Conservation (phyloP, 768 basidiomycete species). For the Serendipita sp. region DNA sequence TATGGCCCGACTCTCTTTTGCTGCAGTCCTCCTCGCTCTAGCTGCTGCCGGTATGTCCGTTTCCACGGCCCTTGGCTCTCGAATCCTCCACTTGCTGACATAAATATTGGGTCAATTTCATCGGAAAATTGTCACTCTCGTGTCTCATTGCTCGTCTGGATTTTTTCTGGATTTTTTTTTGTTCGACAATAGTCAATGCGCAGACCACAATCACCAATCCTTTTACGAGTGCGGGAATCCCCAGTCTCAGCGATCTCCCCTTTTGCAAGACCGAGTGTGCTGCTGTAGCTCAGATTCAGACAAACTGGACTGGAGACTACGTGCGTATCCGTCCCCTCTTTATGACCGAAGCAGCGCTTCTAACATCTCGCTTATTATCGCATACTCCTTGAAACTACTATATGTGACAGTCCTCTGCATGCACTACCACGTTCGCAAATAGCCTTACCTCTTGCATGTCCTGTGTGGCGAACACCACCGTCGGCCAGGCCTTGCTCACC, state of each 20-base stretch:
- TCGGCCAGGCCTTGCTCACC: not conserved
- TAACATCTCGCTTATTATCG: not conserved
- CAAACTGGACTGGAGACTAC: conserved; percentile 1
- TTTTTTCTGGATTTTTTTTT: not conserved
- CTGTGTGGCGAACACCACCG: not conserved
- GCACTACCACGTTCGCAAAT: conserved; percentile 3
- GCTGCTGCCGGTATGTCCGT: not conserved
- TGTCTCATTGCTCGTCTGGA: not conserved
- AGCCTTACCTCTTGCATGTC: not conserved
- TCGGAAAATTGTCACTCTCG: not conserved
- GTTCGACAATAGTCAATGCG: not conserved
- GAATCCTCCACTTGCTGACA: not conserved
- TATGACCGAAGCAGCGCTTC: not conserved
- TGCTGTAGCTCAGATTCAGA: not conserved
- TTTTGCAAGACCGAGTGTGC: conserved; percentile 4
- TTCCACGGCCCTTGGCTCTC: conserved; percentile 7
- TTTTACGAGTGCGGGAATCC: not conserved
- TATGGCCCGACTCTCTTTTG: conserved; percentile 1
- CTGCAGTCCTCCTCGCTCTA: conserved; percentile 5
- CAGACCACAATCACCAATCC: not conserved
- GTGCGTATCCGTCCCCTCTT: not conserved
- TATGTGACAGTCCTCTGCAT: not conserved
- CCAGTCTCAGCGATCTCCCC: not conserved
- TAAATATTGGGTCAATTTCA: not conserved
- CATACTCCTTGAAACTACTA: no score